Percentiles rank a stretch among this genome's conserved stretches.
These are phyloP conservation scores for Trametes punicea DNA, from an alignment of 768 basidiomycete genomes.

Conservation along the genomic window DNA sequence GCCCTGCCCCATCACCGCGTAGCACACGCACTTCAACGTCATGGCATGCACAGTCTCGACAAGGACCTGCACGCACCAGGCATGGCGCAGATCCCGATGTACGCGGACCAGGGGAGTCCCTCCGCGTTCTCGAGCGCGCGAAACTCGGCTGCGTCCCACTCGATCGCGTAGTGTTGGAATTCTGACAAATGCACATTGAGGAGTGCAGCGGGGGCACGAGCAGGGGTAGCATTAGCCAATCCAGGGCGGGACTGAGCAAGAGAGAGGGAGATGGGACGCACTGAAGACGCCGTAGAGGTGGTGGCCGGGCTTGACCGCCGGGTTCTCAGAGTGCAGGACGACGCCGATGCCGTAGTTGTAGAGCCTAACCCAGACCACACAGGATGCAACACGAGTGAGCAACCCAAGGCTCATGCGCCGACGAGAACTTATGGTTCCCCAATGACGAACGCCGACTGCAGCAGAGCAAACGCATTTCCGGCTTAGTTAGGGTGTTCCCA, in stretches of 20 bases:
- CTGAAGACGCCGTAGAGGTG: slow-evolving; percentile 26
- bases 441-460: slow-evolving; percentile 20
- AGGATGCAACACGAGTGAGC: slow-evolving; percentile 3
- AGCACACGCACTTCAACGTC: no score
- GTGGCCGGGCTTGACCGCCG: slow-evolving; percentile 21
- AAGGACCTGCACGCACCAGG: slow-evolving; percentile 19
- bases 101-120: slow-evolving; percentile 46
- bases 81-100: slow-evolving; percentile 50
- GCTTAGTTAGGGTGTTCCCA: not conserved
- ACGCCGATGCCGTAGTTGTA: slow-evolving; percentile 26
- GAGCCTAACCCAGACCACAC: slow-evolving; percentile 8
- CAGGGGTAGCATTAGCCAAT: slow-evolving; percentile 15
- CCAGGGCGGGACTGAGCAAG: no score
- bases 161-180: slow-evolving; percentile 42
- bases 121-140: slow-evolving; percentile 38
- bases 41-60: no score
- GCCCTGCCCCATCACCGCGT: no score
- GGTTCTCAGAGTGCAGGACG: slow-evolving; percentile 27
- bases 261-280: slow-evolving; percentile 24
- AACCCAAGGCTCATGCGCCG: not conserved
- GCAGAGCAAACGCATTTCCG: not conserved
- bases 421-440: slow-evolving; percentile 31
- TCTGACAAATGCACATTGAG: no score
- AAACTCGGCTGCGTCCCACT: slow-evolving; percentile 9
- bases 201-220: not conserved